Conservation (phyloP, 2,329 filamentous ascomycete species). For the Colletotrichum sp. region DNA sequence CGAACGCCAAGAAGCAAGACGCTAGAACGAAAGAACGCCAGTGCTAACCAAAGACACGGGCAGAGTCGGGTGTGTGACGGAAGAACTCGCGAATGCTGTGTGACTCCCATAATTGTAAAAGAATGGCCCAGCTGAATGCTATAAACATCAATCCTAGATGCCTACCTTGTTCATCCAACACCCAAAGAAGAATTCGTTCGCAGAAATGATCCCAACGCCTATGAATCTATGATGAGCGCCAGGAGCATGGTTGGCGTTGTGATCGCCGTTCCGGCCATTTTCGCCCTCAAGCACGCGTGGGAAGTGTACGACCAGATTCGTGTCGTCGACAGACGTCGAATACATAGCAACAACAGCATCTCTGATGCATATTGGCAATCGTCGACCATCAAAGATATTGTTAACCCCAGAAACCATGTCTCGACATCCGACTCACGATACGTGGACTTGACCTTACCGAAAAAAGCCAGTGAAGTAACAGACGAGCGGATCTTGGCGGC, state of each 20-base stretch:
- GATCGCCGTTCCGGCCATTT: not conserved
- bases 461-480: constrained; percentile 9
- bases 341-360: constrained; percentile 19
- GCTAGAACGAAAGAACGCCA: not conserved
- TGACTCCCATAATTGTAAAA: not conserved
- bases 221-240: not conserved
- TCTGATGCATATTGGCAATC: constrained; percentile 30
- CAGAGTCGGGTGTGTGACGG: not conserved
- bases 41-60: not conserved
- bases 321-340: not conserved
- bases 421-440: constrained; percentile 26
- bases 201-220: not conserved
- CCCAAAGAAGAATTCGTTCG: not conserved
- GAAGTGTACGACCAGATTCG: not conserved
- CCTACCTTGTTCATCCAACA: not conserved
- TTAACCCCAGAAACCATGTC: constrained; percentile 28
- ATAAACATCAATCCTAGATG: not conserved
- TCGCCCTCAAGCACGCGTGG: not conserved
- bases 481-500: constrained; percentile 32
- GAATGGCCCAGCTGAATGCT: not conserved
- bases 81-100: not conserved
- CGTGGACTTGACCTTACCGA: constrained; percentile 26
- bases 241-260: not conserved
- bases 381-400: constrained; percentile 24
- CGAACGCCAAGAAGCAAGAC: not conserved